phyloP scores from a whole-genome alignment of 495 filamentous ascomycete genomes.

The Hyaloscypha bicolor region DNA sequence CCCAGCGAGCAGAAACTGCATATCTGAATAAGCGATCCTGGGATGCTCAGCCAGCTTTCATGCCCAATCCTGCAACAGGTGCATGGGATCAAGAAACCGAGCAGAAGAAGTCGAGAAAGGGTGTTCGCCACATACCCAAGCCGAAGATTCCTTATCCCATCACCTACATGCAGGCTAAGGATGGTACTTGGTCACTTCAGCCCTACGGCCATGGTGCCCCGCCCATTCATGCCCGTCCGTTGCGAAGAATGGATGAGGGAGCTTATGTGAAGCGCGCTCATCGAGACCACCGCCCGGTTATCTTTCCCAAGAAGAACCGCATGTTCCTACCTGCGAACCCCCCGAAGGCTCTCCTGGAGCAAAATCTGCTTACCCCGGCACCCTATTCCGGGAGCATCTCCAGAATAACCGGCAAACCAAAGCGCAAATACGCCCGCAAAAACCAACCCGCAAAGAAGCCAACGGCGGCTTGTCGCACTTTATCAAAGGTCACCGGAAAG shows the following conservation, averaged over 20 bases:
- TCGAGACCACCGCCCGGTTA: slow-evolving; percentile 21
- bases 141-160: slow-evolving; percentile 26
- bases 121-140: not conserved
- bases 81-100: slow-evolving; percentile 26
- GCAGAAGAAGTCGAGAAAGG: not conserved
- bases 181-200: slow-evolving; percentile 28
- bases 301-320: slow-evolving; percentile 20
- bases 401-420: not conserved
- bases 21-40: slow-evolving; percentile 6
- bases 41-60: slow-evolving; percentile 5
- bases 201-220: slow-evolving; percentile 33
- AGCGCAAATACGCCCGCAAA: not conserved
- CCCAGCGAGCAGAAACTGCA: slow-evolving; percentile 1
- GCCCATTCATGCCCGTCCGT: slow-evolving; percentile 26
- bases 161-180: slow-evolving; percentile 27
- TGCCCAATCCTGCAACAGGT: slow-evolving; percentile 27
- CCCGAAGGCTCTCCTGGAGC: slow-evolving; percentile 12
- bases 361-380: not conserved
- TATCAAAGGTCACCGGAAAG: not conserved
- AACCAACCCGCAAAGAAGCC: not conserved
- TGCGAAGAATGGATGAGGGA: slow-evolving; percentile 15
- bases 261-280: slow-evolving; percentile 23
- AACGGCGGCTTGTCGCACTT: not conserved
- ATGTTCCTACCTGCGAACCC: slow-evolving; percentile 8
- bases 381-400: not conserved